Evolutionary conservation across 1,139 yeast species (phyloP).

Genomic region (Casaregolazyma suthepensis): DNA sequence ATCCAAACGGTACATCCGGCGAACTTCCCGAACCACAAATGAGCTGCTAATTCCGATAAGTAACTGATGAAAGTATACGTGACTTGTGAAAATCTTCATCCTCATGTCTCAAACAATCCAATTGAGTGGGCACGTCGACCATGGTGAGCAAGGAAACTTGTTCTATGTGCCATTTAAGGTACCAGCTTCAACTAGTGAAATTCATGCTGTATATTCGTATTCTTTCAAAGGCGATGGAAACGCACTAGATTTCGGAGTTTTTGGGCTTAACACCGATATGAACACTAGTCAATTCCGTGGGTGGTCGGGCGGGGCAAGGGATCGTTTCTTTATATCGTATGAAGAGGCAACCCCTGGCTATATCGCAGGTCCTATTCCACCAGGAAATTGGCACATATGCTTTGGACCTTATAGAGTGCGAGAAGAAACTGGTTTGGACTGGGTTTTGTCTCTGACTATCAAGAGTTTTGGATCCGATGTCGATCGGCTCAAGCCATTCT

Average conservation of each 20-base stretch:
- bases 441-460: neutral
- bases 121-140: conserved; percentile 6
- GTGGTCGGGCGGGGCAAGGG: conserved; percentile 16
- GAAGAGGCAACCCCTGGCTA: conserved; percentile 17
- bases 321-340: conserved; percentile 9
- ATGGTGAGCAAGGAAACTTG: conserved; percentile 3
- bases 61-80: neutral
- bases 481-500: neutral
- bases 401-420: conserved; percentile 5
- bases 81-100: neutral
- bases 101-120: neutral
- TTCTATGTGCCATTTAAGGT: conserved; percentile 11
- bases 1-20: neutral
- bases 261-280: conserved; percentile 8
- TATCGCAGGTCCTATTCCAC: conserved; percentile 14
- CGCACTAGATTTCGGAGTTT: conserved; percentile 14
- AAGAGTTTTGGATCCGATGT: neutral
- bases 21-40: neutral
- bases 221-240: conserved; percentile 9
- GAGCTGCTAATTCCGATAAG: neutral
- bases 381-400: conserved; percentile 12
- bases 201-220: conserved; percentile 7
- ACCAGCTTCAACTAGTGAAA: conserved; percentile 13
- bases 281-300: conserved; percentile 13
- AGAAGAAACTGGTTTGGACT: neutral